Percentiles rank a stretch among this genome's conserved stretches.
Evolutionary conservation across 1,284 basidiomycete genomes (phyloP).

Genomic region (Taiwanofungus camphoratus): DNA sequence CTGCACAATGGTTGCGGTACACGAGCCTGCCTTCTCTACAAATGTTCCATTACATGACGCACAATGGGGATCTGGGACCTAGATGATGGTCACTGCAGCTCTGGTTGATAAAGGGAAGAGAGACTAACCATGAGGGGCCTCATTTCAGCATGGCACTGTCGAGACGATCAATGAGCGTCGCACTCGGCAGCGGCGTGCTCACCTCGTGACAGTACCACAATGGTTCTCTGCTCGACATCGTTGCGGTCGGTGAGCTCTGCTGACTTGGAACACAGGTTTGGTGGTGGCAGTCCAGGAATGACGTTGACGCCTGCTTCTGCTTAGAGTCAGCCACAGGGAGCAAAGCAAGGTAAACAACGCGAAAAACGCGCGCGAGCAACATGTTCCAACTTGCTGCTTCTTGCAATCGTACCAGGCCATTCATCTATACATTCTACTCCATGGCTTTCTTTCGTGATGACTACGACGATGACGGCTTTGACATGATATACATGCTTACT

Average conservation of each 20-base stretch:
- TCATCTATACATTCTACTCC: not conserved
- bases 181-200: constrained; percentile 14
- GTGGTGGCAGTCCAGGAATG: constrained; percentile 13
- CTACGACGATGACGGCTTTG: constrained; percentile 27
- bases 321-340: constrained; percentile 9
- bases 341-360: constrained; percentile 20
- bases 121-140: constrained; percentile 66
- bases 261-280: constrained; percentile 2
- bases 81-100: constrained; percentile 10
- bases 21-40: constrained; percentile 61
- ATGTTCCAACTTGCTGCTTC: not conserved
- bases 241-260: constrained; percentile 1
- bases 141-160: constrained; percentile 75
- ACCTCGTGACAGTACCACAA: constrained; percentile 79
- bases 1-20: not conserved
- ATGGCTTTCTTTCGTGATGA: constrained; percentile 25
- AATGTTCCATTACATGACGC: constrained; percentile 67
- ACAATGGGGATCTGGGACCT: constrained; percentile 74
- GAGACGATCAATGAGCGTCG: constrained; percentile 8
- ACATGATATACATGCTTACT: constrained; percentile 37
- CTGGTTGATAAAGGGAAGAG: not conserved
- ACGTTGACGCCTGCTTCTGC: constrained; percentile 2
- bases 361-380: constrained; percentile 6
- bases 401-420: not conserved
- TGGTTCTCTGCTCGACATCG: constrained; percentile 60